These are phyloP conservation scores for Aspergillus ochraceoroseus DNA, from an alignment of 2,329 filamentous ascomycete genomes.

Conservation along the genomic window DNA sequence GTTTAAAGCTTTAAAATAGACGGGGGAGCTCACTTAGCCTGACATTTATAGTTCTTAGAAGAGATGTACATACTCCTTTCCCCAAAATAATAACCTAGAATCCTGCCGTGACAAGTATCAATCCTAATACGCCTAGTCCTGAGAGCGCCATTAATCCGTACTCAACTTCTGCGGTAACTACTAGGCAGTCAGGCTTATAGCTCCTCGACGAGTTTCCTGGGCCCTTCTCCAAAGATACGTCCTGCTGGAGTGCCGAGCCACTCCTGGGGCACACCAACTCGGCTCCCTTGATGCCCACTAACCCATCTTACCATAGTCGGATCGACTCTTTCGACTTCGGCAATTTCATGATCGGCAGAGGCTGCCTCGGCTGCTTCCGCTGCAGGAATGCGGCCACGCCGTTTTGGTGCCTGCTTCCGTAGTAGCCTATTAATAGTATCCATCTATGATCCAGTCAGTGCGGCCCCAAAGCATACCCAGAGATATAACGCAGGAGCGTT, in stretches of 20 bases:
- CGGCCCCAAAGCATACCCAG: background rate
- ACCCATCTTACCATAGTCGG: slow-evolving; percentile 46
- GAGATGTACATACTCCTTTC: slow-evolving; percentile 11
- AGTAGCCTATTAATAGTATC: slow-evolving; percentile 64
- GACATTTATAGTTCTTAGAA: too few species aligned
- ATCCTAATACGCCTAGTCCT: slow-evolving; percentile 24
- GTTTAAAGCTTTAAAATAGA: too few species aligned
- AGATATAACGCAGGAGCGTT: background rate
- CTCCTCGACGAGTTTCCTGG: slow-evolving; percentile 39
- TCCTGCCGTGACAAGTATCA: slow-evolving; percentile 15
- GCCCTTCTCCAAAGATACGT: slow-evolving; percentile 35
- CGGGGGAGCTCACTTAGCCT: too few species aligned
- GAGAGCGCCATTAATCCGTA: slow-evolving; percentile 10
- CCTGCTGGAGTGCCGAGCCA: slow-evolving; percentile 46
- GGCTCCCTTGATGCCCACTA: slow-evolving; percentile 40
- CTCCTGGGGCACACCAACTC: slow-evolving; percentile 45
- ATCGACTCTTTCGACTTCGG: slow-evolving; percentile 39
- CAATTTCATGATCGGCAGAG: slow-evolving; percentile 37
- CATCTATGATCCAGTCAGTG: slow-evolving; percentile 46
- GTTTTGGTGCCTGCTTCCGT: slow-evolving; percentile 61
- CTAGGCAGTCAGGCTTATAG: slow-evolving; percentile 22
- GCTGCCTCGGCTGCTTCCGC: slow-evolving; percentile 43
- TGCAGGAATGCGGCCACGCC: slow-evolving; percentile 47
- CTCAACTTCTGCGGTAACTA: background rate
- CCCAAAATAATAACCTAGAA: slow-evolving; percentile 10